Base-by-base conservation (phyloP, 768 basidiomycete species). In the Sporobolomyces pararoseus region DNA sequence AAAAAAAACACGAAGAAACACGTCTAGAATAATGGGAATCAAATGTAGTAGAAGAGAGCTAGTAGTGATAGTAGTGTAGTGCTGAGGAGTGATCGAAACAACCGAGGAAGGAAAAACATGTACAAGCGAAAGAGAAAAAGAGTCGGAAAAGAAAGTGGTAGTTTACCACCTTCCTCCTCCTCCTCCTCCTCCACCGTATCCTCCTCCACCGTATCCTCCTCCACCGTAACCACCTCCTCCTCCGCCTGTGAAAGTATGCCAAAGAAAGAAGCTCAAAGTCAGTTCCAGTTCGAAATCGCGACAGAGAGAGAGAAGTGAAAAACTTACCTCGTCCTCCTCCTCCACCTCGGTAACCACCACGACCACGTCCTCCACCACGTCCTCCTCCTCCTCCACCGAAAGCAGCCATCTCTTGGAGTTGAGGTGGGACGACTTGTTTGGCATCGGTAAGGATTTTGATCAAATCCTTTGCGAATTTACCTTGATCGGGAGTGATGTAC, bases 401-500 rank as follows among this genome's bases (percentile, higher is more conserved):
- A 17, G 35, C 13, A 16, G 66, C 47, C 31, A 78, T 65, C 62
- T 75, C 90, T 79, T 94, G 89, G 0, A 99, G 83, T 76, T 95
- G 90, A 65, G 91, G 86, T 31, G 94, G 91, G 42, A 97, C 84
- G 54, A 82, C 82, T 19, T 91, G 87, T 78, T 93, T 93, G 27
- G 91, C 90, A 79, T 96, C 93, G 64, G 85, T 82, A 71, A 98
- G 81, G 72, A 98, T 96, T 66, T 80, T 83, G 67, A 97, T 82
- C 14, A 99, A 85, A 77, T 99, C 96, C 47, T 92, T 89, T 29
- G 95, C 94, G 71, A 88, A 86, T 81, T 37, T 35, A 32, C 68
- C 68, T 32, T 63, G 51, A 76, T 97, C 92, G 57, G 94, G 90
- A 53, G 92, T 96, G 82, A 98, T 93, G 84, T 92, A 98, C 10